Evolutionary conservation across 345 rosid genomes (phyloP), one percentile per base, ranked within the genome.

Genomic region (Zanthoxylum bungeanum): DNA sequence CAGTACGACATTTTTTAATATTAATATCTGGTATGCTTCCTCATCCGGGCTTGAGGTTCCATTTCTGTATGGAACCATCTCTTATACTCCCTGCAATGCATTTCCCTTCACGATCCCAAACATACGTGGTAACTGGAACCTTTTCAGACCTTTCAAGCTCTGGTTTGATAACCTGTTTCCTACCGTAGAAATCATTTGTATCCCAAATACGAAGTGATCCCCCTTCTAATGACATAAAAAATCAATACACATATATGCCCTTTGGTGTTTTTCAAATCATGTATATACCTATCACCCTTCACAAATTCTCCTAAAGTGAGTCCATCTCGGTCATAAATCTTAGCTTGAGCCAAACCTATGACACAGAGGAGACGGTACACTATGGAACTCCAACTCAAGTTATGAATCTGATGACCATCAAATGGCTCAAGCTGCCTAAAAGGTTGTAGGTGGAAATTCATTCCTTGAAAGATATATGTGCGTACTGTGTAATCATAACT

Each of bases 331-430:
- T 95, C 99, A 78, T 82, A 94, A 78, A 92, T 92, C 95, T 95
- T 95, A 76, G 99, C 99, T 71, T 95, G 99, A 60, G 99, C 98
- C n/a, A n/a, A n/a, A n/a, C n/a, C n/a, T n/a, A n/a, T n/a, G n/a
- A n/a, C n/a, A n/a, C n/a, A n/a, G n/a, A n/a, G n/a, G n/a, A n/a
- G n/a, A n/a, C n/a, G n/a, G n/a, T n/a, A n/a, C n/a, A n/a, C n/a
- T n/a, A n/a, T n/a, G n/a, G n/a, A n/a, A n/a, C n/a, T n/a, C n/a
- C n/a, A n/a, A n/a, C n/a, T n/a, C n/a, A n/a, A n/a, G n/a, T n/a
- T n/a, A n/a, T n/a, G n/a, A n/a, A n/a, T n/a, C n/a, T n/a, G n/a
- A n/a, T n/a, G n/a, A n/a, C n/a, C n/a, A n/a, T n/a, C n/a, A n/a
- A n/a, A n/a, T n/a, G n/a, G n/a, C n/a, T n/a, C n/a, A n/a, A n/a